Evolutionary conservation across 73 alveolate genomes (phyloP).

Genomic region (Paramecium tetraurelia): DNA sequence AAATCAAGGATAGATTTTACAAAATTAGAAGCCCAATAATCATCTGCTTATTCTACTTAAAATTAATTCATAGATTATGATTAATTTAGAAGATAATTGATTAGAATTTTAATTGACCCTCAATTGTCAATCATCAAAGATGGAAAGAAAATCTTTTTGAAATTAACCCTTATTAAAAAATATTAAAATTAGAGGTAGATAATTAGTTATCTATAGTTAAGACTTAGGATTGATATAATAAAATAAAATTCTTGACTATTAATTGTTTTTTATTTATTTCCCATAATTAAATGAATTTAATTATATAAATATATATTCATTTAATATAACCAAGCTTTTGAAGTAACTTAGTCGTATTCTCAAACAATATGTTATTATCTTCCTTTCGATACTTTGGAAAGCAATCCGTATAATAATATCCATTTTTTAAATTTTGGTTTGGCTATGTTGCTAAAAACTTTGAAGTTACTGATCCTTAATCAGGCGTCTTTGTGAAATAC

Average conservation of each 20-base stretch:
- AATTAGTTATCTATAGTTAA: neutral
- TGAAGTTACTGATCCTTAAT: neutral
- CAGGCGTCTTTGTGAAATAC: constrained; percentile 8
- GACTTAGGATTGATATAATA: neutral
- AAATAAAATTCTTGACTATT: neutral
- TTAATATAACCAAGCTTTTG: neutral
- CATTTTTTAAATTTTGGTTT: neutral
- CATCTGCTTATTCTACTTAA: too few species aligned
- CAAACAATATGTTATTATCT: neutral
- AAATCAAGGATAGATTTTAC: too few species aligned
- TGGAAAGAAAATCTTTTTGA: too few species aligned
- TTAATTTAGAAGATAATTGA: too few species aligned
- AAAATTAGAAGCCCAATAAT: too few species aligned
- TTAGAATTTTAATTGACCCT: too few species aligned
- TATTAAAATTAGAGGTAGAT: neutral
- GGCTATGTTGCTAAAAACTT: neutral
- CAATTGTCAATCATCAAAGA: too few species aligned
- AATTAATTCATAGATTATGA: too few species aligned
- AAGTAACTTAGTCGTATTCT: neutral
- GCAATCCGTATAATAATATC: neutral
- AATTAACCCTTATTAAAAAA: neutral
- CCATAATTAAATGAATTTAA: neutral
- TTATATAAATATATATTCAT: neutral
- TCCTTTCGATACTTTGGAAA: neutral
- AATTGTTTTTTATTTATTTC: neutral